phyloP scores from a whole-genome alignment of 768 basidiomycete species.

The Gloeophyllum trabeum region DNA sequence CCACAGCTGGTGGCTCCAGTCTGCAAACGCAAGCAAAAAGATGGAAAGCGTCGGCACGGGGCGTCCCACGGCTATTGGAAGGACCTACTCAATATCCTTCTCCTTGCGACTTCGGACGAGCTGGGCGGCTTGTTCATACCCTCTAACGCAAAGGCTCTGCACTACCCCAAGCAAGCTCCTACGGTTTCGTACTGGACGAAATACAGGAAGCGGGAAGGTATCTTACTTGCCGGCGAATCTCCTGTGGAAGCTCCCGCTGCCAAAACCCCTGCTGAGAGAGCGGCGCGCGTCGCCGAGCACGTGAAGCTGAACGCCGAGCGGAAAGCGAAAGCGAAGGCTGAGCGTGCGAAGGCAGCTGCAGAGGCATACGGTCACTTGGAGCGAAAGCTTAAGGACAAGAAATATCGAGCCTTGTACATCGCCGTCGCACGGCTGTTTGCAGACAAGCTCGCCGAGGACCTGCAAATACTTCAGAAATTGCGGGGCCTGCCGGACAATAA shows the following conservation, averaged over 20 bases:
- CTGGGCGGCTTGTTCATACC: constrained; percentile 15
- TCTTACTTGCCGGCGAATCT: not conserved
- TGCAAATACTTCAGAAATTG: constrained; percentile 25
- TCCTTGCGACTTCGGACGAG: constrained; percentile 43
- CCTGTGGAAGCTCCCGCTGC: not conserved
- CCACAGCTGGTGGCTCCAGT: constrained; percentile 39
- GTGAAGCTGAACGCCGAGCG: not conserved
- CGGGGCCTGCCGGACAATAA: constrained; percentile 20
- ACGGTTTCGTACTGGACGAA: not conserved
- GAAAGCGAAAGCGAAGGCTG: constrained; percentile 9
- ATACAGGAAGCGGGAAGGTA: not conserved
- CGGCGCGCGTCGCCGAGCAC: not conserved
- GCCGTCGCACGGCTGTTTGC: constrained; percentile 52
- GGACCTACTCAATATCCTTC: constrained; percentile 59
- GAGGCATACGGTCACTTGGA: constrained; percentile 24
- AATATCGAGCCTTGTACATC: constrained; percentile 53
- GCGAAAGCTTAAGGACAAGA: constrained; percentile 31
- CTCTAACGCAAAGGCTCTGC: not conserved
- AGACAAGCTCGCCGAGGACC: constrained; percentile 36
- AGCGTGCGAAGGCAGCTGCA: constrained; percentile 8
- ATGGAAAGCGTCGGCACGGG: constrained; percentile 11
- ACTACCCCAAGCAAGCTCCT: not conserved
- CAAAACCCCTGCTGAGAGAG: not conserved
- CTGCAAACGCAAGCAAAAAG: constrained; percentile 22
- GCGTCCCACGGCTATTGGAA: constrained; percentile 63